Conservation (phyloP, 352 stramenopile genomes). For the Thalassiosira hispida region DNA sequence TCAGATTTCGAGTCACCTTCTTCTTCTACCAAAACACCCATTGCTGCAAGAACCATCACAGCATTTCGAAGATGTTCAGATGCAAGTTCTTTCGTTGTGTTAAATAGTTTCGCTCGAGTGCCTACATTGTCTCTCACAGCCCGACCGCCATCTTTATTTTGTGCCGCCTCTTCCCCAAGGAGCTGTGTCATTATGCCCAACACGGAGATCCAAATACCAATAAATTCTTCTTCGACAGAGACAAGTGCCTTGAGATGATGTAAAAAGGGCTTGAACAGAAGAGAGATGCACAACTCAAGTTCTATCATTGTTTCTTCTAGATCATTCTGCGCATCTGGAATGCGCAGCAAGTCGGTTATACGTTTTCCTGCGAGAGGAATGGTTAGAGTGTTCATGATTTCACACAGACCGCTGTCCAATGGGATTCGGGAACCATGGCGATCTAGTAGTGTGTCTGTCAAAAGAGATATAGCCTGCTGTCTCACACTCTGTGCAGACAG, state of each 20-base stretch:
- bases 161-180: slow-evolving; percentile 35
- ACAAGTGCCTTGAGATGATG: slow-evolving; percentile 71
- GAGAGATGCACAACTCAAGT: slow-evolving; percentile 79
- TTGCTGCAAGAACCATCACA: slow-evolving; percentile 67
- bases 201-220: slow-evolving; percentile 71
- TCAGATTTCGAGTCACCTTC: slow-evolving; percentile 26
- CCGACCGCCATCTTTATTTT: slow-evolving; percentile 18
- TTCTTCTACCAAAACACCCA: slow-evolving; percentile 56
- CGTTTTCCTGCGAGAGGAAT: slow-evolving; percentile 67
- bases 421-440: slow-evolving; percentile 62
- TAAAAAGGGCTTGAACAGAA: slow-evolving; percentile 83
- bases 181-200: slow-evolving; percentile 73
- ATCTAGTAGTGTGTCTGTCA: slow-evolving; percentile 79
- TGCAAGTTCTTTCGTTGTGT: slow-evolving; percentile 63
- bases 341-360: slow-evolving; percentile 68
- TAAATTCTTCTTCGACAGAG: slow-evolving; percentile 54
- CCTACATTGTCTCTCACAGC: slow-evolving; percentile 15
- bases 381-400: slow-evolving; percentile 67
- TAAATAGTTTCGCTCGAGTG: slow-evolving; percentile 34
- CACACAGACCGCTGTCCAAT: slow-evolving; percentile 45
- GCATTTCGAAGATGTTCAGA: slow-evolving; percentile 79
- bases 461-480: slow-evolving; percentile 78
- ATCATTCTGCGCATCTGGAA: slow-evolving; percentile 23
- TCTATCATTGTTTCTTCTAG: slow-evolving; percentile 76
- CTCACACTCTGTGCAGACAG: slow-evolving; percentile 61